Percentiles rank a stretch among this genome's conserved stretches.
phyloP scores from a whole-genome alignment of 768 basidiomycete genomes.

The Rhodotorula sphaerocarpa region DNA sequence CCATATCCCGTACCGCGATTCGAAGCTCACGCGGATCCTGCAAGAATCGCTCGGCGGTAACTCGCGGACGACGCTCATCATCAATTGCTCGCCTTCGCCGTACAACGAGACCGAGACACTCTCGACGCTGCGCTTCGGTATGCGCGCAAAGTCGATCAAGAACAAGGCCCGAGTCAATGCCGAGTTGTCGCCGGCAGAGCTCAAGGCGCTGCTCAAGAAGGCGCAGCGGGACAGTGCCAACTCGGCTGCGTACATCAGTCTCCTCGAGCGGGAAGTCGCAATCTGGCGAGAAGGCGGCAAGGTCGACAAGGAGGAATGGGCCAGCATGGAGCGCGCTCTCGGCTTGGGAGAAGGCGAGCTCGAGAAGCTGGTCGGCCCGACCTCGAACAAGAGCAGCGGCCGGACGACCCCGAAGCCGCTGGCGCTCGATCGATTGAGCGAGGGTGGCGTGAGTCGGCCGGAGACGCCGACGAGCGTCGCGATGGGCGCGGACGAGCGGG shows the following conservation, averaged over 20 bases:
- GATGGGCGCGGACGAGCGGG: constrained; percentile 90
- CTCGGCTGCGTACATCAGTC: constrained; percentile 75
- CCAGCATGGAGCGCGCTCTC: constrained; percentile 57
- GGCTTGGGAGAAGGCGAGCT: constrained; percentile 43
- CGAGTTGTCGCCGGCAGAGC: constrained; percentile 88
- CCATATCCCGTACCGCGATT: constrained; percentile 97
- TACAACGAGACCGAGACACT: constrained; percentile 97
- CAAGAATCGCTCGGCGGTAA: constrained; percentile 98
- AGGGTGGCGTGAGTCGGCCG: constrained; percentile 69
- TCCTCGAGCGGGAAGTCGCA: constrained; percentile 81
- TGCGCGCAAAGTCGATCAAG: constrained; percentile 99
- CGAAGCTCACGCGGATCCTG: constrained; percentile 94
- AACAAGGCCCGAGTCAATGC: constrained; percentile 98
- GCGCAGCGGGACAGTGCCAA: constrained; percentile 75
- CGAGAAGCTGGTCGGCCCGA: constrained; percentile 38
- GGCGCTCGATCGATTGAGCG: constrained; percentile 59
- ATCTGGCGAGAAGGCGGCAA: constrained; percentile 79
- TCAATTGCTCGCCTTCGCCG: constrained; percentile 95
- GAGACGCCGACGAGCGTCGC: constrained; percentile 83
- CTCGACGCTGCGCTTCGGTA: constrained; percentile 95
- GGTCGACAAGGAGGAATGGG: constrained; percentile 79
- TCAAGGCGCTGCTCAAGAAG: constrained; percentile 83
- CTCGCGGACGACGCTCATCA: constrained; percentile 92
- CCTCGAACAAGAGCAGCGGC: constrained; percentile 53
- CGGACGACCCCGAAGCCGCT: constrained; percentile 51